Base-by-base conservation (phyloP, 768 basidiomycete genomes). In the Naganishia vaughanmartiniae region DNA sequence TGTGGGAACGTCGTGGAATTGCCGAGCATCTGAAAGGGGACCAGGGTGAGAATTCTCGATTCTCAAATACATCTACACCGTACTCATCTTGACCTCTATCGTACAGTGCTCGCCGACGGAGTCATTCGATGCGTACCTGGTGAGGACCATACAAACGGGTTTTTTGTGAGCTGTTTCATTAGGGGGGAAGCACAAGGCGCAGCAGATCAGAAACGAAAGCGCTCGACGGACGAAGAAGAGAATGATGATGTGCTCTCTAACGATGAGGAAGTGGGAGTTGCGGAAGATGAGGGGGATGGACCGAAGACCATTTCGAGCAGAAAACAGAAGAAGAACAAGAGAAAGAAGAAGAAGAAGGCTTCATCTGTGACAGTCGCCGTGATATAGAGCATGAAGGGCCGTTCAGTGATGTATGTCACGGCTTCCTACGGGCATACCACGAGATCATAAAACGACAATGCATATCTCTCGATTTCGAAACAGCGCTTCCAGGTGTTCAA, bases 121-220 rank as follows among this genome's bases (percentile, higher is more conserved):
- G 80, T 81, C 11, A 75, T 82, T 54, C 70, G 81, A 7, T 81
- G 80, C 73, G 71, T 79, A 30, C 79, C 81, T 3, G 75, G 72
- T n/a, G 90, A 90, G 71, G 93, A 98, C 76, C 87, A 86, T n/a
- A 83, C 83, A 15, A 98, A 98, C 76, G 96, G 96, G 0, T 99
- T 99, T 84, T 99, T 99, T 75, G 94, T 99, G 28, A 89, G 91
- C n/a, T 96, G 90, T 80, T 93, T 98, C 78, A 83, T 92, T n/a
- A 71, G 75, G 14, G 66, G 58, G 30, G 67, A 14, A 6, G 34
- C 28, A 19, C n/a, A 46, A 2, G 68, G 17, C 19, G 31, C 30
- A 24, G 19, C 11, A 11, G 14, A 30, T 19, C 54, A 45, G 68
- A 58, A 58, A 26, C 39, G 45, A 31, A 42, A 45, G 45, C 56